Base-by-base conservation (phyloP, 805 yeast genomes). In the Candida berthetii region DNA sequence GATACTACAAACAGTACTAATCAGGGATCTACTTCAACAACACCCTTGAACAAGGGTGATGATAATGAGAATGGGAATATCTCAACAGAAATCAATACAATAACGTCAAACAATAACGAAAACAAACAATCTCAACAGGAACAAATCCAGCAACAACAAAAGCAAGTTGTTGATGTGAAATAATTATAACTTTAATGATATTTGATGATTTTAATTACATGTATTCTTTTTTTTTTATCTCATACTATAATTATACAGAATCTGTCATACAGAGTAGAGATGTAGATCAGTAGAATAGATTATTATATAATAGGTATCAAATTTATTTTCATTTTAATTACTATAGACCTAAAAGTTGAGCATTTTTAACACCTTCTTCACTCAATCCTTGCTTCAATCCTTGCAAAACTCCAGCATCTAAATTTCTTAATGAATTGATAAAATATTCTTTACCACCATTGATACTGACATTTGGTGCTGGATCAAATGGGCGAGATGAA, bases 401-500 rank as follows among this genome's bases (percentile, higher is more conserved):
- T 16, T 31, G 17, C 17, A 31, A 31, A 16, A 31, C 17, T 31
- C 39, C 34, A 11, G 47, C 34, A 18, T 55, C 46, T 31, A 55
- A n/a, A 18, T 41, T 48, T 22, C 42, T 40, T 18, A 56, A 17
- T 27, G 43, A 35, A n/a, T 49, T 51, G 18, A 49, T 40, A 17
- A 53, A 49, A 42, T 47, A 55, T 11, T 35, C 15, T 37, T 48
- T 48, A 17, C 50, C 49, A 29, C 47, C 45, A 7, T 46, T 43
- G 38, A 49, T 39, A 38, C 47, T 48, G 10, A 49, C 22, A 11
- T 36, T 11, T 7, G 45, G 31, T 6, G 39, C 20, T 16, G 97
- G 96, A 62, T 93, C 97, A 48, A 76, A 69, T 3, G 82, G 72
- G 47, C 71, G 77, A 14, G 63, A 62, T 28, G 76, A 70, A 37